Base-by-base conservation (phyloP, 495 filamentous ascomycete genomes). In the Aspergillus heteromorphus region DNA sequence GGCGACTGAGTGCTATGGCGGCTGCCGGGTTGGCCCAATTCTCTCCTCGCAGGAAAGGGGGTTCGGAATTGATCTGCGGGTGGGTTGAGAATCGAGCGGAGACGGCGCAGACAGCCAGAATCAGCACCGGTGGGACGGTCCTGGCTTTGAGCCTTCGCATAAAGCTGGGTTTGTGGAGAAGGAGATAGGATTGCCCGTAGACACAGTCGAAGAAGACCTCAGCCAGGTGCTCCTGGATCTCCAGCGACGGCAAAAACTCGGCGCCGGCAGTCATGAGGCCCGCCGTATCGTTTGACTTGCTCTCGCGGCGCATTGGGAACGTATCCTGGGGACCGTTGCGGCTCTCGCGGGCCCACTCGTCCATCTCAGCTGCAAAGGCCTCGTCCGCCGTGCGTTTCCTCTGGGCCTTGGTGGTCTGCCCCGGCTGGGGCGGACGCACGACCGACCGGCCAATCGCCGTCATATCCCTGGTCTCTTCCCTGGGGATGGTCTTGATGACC, bases 161-260 rank as follows among this genome's bases (percentile, higher is more conserved):
- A 66, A 90, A 98, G 60, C 91, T 97, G 17, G 92, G 92, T 65
- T 96, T 97, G 67, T 98, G 93, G 27, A 98, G 81, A n/a, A 98
- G 72, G 55, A 91, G 88, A 65, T 97, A 98, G 5, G 89, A 86
- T 65, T 98, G 93, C 18, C 93, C 93, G 66, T 98, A 98, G 3
- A 98, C 77, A 61, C 87, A 95, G 62, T 97, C 92, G 62, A 98
- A 98, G 68, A 92, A 98, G 0, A 96, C 86, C 67, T 97, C 92
- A 13, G 92, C 85, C 5, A 98, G 77, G 69, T 98, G 92, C 63
- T 95, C 89, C 66, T 98, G 93, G 14, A 98, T 82, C 38, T 96
- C 92, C 67, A 88, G 83, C 0, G 91, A 77, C 11, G 93, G 93
- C 40, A 98, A 71, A 50, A 87, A 85, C 62, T 95, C 91, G 7